Conservation (phyloP, 768 basidiomycete species). For the Mycena olivaceomarginata region DNA sequence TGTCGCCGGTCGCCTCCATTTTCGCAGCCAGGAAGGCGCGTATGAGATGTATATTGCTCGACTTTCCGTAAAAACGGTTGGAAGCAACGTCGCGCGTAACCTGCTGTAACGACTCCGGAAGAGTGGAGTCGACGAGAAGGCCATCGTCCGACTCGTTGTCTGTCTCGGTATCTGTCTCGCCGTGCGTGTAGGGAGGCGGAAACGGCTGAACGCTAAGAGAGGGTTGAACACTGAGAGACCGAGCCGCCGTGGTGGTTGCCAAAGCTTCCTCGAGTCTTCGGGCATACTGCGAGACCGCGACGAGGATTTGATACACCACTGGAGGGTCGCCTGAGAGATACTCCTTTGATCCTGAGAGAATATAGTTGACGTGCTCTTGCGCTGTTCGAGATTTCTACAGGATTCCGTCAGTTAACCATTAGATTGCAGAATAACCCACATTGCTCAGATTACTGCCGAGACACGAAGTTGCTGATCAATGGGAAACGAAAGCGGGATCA, state of each 20-base stretch:
- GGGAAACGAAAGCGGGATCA: background rate
- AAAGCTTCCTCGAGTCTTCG: constrained; percentile 38
- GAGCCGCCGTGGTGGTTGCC: constrained; percentile 6
- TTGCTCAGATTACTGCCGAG: background rate
- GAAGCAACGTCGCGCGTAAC: constrained; percentile 27
- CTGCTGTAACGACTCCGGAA: constrained; percentile 20
- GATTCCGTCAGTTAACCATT: background rate
- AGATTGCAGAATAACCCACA: background rate
- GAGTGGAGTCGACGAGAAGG: constrained; percentile 22
- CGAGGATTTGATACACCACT: constrained; percentile 27
- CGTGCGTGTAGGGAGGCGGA: background rate
- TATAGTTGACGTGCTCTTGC: constrained; percentile 30
- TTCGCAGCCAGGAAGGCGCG: constrained; percentile 62
- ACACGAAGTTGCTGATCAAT: constrained; percentile 5
- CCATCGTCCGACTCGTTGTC: constrained; percentile 36
- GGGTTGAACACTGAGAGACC: background rate
- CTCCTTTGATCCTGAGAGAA: constrained; percentile 49
- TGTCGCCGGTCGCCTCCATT: constrained; percentile 45
- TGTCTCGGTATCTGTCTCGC: background rate
- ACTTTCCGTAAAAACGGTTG: constrained; percentile 53
- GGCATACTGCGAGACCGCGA: constrained; percentile 36
- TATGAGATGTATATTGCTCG: constrained; percentile 62
- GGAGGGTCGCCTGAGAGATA: constrained; percentile 39
- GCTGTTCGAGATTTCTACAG: constrained; percentile 9
- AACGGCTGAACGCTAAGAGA: background rate